phyloP scores from a whole-genome alignment of 2,329 filamentous ascomycete species.

The Diplodia sapinea region DNA sequence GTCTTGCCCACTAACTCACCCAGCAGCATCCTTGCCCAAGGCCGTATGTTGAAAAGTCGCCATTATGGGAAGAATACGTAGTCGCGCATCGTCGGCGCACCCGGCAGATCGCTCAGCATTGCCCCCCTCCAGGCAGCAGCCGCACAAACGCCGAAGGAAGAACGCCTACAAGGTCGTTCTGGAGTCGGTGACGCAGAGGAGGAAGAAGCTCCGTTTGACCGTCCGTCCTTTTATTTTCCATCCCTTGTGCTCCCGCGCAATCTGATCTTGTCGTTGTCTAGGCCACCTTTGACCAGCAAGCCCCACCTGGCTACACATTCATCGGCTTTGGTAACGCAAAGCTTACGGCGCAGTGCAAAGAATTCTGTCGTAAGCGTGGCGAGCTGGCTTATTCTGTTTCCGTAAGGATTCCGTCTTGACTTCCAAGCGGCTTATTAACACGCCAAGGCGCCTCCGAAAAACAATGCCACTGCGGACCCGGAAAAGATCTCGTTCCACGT shows the following conservation, averaged over 20 bases:
- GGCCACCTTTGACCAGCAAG: slow-evolving; percentile 61
- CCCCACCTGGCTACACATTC: slow-evolving; percentile 66
- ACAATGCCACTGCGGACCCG: slow-evolving; percentile 56
- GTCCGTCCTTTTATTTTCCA: slow-evolving; percentile 43
- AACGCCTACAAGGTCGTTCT: slow-evolving; percentile 64
- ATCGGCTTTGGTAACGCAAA: slow-evolving; percentile 65
- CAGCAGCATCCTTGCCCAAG: slow-evolving; percentile 21
- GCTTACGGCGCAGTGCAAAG: slow-evolving; percentile 63
- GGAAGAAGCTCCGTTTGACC: slow-evolving; percentile 62
- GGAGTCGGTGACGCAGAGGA: slow-evolving; percentile 63
- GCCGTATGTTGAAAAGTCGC: slow-evolving; percentile 3
- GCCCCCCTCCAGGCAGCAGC: slow-evolving; percentile 32
- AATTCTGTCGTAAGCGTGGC: slow-evolving; percentile 61
- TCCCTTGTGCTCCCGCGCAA: slow-evolving; percentile 31
- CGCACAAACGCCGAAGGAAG: slow-evolving; percentile 42
- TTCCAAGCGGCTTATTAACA: slow-evolving; percentile 33
- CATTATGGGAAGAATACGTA: slow-evolving; percentile 17
- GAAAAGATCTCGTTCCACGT: slow-evolving; percentile 65
- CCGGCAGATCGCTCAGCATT: neutral
- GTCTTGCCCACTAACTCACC: slow-evolving; percentile 11
- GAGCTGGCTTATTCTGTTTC: slow-evolving; percentile 64
- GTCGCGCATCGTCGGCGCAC: slow-evolving; percentile 25
- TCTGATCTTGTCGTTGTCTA: slow-evolving; percentile 47
- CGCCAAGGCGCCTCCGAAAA: slow-evolving; percentile 50
- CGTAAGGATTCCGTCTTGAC: slow-evolving; percentile 52